A percentile compares a stretch with the other conserved stretches of the same genome.
These are phyloP conservation scores for Yamadazyma siamensis DNA, from an alignment of 1,139 yeast species.

Conservation along the genomic window DNA sequence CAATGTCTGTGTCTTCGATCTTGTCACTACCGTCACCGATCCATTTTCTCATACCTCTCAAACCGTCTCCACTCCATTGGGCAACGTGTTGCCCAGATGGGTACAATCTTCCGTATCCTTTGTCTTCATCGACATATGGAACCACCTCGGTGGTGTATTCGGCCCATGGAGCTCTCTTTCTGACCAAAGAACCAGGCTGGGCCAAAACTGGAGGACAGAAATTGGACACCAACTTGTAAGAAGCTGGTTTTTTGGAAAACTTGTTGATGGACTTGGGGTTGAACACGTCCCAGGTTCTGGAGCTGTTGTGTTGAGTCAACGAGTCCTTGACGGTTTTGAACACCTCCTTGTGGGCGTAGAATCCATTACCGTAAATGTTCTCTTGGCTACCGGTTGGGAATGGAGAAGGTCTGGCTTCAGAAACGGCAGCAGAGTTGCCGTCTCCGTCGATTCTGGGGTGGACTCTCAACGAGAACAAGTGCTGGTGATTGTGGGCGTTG, in stretches of 20 bases:
- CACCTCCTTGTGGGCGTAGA: conserved; percentile 58
- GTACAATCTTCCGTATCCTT: conserved; percentile 56
- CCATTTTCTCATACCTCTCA: conserved; percentile 71
- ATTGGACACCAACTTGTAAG: conserved; percentile 75
- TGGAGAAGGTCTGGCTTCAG: conserved; percentile 62
- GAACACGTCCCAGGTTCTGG: conserved; percentile 77
- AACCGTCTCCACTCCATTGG: conserved; percentile 76
- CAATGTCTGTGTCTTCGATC: conserved; percentile 66
- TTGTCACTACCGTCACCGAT: conserved; percentile 61
- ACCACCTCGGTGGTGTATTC: conserved; percentile 63
- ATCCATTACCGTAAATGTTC: conserved; percentile 72
- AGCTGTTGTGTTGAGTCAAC: conserved; percentile 58
- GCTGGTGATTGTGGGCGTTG: conserved; percentile 85
- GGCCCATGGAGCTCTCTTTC: conserved; percentile 84
- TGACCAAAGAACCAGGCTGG: conserved; percentile 68
- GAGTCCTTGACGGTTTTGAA: conserved; percentile 71
- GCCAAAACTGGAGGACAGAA: conserved; percentile 74
- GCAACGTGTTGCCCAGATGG: conserved; percentile 82
- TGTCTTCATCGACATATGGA: conserved; percentile 57
- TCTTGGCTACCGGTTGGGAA: conserved; percentile 61
- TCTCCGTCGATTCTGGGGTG: conserved; percentile 83
- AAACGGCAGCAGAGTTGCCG: conserved; percentile 66
- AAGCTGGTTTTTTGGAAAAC: conserved; percentile 70
- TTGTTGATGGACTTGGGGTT: conserved; percentile 66
- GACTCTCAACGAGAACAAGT: conserved; percentile 72